Evolutionary conservation across 2,329 filamentous ascomycete species (phyloP).

Genomic region (Drechslerella coelobrocha): DNA sequence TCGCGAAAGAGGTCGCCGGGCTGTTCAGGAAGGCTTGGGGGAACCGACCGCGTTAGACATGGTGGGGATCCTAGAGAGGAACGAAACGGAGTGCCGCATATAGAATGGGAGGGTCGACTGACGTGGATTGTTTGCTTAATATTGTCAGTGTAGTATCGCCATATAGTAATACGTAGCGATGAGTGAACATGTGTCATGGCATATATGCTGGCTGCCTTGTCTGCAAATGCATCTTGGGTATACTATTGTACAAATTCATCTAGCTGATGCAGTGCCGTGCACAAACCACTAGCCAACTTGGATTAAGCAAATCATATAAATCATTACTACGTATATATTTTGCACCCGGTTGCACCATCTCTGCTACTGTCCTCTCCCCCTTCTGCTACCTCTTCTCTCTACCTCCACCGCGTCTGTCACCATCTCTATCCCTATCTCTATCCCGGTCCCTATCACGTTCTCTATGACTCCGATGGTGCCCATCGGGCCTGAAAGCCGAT

Average conservation of each 20-base stretch:
- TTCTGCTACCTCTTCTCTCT: conserved; percentile 17
- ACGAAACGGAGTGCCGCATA: neutral
- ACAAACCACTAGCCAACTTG: no score
- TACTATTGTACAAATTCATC: conserved; percentile 36
- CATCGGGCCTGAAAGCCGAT: conserved; percentile 50
- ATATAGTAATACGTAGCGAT: neutral
- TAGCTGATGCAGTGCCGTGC: no score
- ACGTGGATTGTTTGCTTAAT: no score
- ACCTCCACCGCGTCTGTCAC: conserved; percentile 13
- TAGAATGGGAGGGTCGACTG: no score
- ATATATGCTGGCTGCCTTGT: neutral
- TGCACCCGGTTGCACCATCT: neutral
- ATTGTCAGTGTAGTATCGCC: no score
- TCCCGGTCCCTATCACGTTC: conserved; percentile 13
- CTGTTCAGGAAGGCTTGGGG: conserved; percentile 78
- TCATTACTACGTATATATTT: no score
- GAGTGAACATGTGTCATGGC: neutral
- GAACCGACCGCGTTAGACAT: conserved; percentile 56
- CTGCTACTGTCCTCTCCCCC: conserved; percentile 10
- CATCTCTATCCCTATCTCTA: conserved; percentile 31
- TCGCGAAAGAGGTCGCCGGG: conserved; percentile 67
- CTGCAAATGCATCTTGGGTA: conserved; percentile 26
- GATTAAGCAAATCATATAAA: neutral
- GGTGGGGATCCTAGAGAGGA: neutral
- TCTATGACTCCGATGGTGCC: conserved; percentile 15